phyloP scores from a whole-genome alignment of 2,329 filamentous ascomycete species.

The Orbilia oligospora region DNA sequence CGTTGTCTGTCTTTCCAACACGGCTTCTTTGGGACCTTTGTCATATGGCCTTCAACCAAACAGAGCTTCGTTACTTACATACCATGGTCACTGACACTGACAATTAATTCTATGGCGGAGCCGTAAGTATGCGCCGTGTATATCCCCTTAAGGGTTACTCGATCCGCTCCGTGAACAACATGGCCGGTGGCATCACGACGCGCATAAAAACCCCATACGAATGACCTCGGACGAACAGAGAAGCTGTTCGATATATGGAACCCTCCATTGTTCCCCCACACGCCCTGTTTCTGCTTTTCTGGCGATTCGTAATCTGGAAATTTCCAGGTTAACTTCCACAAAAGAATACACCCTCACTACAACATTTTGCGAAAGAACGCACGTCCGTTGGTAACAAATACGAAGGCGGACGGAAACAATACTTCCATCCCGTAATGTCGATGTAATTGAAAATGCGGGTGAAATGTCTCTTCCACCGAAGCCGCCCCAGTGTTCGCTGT shows the following conservation, averaged over 20 bases:
- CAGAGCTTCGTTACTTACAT: slow-evolving; percentile 5
- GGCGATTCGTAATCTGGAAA: slow-evolving; percentile 49
- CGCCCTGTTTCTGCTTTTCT: slow-evolving; percentile 9
- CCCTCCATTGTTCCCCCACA: slow-evolving; percentile 44
- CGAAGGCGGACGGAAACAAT: slow-evolving; percentile 48
- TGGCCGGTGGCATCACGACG: slow-evolving; percentile 52
- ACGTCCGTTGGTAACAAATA: slow-evolving; percentile 35
- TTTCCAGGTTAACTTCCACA: slow-evolving; percentile 28
- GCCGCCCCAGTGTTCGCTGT: slow-evolving; percentile 36
- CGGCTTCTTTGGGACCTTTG: slow-evolving; percentile 44
- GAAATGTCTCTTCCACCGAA: slow-evolving; percentile 41
- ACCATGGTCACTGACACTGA: slow-evolving; percentile 11
- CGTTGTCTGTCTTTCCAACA: slow-evolving; percentile 22
- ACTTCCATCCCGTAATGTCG: slow-evolving; percentile 28
- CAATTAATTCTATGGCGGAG: slow-evolving; percentile 22
- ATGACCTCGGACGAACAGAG: slow-evolving; percentile 52
- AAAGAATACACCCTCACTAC: not conserved
- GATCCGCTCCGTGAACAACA: slow-evolving; percentile 60
- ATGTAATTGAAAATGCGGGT: slow-evolving; percentile 41
- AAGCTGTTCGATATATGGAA: slow-evolving; percentile 41
- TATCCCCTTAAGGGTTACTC: slow-evolving; percentile 55
- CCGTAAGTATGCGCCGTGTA: slow-evolving; percentile 58
- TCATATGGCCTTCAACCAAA: slow-evolving; percentile 42
- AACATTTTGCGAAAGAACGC: slow-evolving; percentile 22
- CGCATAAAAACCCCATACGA: slow-evolving; percentile 46